These are phyloP conservation scores for Fusarium mangiferae DNA, from an alignment of 2,329 filamentous ascomycete species.

Conservation along the genomic window DNA sequence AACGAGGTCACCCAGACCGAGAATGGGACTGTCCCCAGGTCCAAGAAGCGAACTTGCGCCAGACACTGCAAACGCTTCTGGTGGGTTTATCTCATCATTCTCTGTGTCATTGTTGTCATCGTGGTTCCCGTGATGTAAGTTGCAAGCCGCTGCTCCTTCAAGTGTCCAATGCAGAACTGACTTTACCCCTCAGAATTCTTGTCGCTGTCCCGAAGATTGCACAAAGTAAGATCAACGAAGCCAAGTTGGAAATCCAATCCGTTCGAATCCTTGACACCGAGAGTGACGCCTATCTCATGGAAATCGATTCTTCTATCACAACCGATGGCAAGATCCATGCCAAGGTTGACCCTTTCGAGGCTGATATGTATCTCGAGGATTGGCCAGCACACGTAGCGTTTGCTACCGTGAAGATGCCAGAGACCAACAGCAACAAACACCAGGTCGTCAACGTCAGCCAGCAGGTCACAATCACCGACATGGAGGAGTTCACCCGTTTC, in stretches of 20 bases:
- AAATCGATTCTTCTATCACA: conserved; percentile 66
- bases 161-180: conserved; percentile 7
- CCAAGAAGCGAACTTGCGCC: conserved; percentile 53
- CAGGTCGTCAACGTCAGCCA: conserved; percentile 65
- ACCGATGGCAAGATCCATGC: conserved; percentile 64
- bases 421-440: conserved; percentile 59
- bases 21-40: conserved; percentile 39
- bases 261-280: conserved; percentile 61
- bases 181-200: conserved; percentile 57
- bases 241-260: conserved; percentile 62
- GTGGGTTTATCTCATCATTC: conserved; percentile 68
- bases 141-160: neutral
- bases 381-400: conserved; percentile 59
- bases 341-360: conserved; percentile 61
- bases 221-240: conserved; percentile 65
- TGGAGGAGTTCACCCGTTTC: conserved; percentile 63
- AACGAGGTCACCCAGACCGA: conserved; percentile 51
- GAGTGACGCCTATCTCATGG: conserved; percentile 58
- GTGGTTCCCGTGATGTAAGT: conserved; percentile 70
- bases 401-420: conserved; percentile 61
- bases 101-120: conserved; percentile 62
- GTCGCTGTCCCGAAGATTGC: conserved; percentile 67
- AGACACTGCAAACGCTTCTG: conserved; percentile 67
- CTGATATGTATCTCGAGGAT: conserved; percentile 66
- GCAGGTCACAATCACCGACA: conserved; percentile 57